Evolutionary conservation across 148 eudicot species (phyloP).

Genomic region (Silene latifolia): DNA sequence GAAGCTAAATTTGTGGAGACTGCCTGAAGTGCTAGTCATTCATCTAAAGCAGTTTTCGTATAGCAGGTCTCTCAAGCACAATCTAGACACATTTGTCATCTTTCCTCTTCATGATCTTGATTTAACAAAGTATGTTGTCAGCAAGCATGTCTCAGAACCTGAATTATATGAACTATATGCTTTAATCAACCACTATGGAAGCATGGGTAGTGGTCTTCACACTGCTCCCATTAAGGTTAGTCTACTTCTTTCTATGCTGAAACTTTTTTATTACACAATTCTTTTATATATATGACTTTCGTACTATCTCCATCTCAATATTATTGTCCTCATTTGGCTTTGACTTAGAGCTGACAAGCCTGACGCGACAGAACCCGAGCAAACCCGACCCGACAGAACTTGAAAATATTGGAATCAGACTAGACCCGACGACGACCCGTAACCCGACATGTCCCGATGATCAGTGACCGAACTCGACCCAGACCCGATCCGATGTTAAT

Average conservation of each 20-base stretch:
- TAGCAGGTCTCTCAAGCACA: slow-evolving; percentile 86
- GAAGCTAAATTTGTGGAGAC: slow-evolving; percentile 97
- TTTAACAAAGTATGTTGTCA: slow-evolving; percentile 76
- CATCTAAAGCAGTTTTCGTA: slow-evolving; percentile 94
- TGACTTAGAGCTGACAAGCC: too few species aligned
- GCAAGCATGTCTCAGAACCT: slow-evolving; percentile 63
- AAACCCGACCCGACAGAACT: too few species aligned
- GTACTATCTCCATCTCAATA: neutral
- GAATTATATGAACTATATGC: slow-evolving; percentile 92
- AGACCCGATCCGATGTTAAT: too few species aligned
- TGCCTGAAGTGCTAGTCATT: slow-evolving; percentile 88
- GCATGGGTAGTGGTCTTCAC: slow-evolving; percentile 97
- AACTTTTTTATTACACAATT: neutral
- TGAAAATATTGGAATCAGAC: too few species aligned
- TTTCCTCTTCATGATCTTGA: slow-evolving; percentile 87
- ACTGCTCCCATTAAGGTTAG: slow-evolving; percentile 93
- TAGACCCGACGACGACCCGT: too few species aligned
- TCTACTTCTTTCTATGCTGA: slow-evolving; percentile 7
- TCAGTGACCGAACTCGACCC: too few species aligned
- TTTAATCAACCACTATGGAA: slow-evolving; percentile 84
- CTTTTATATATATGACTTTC: neutral
- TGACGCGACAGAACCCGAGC: too few species aligned
- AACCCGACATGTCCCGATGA: too few species aligned
- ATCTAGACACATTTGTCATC: slow-evolving; percentile 83
- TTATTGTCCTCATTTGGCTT: neutral